phyloP scores from a whole-genome alignment of 2,329 filamentous ascomycete species.

The Fusarium citri region DNA sequence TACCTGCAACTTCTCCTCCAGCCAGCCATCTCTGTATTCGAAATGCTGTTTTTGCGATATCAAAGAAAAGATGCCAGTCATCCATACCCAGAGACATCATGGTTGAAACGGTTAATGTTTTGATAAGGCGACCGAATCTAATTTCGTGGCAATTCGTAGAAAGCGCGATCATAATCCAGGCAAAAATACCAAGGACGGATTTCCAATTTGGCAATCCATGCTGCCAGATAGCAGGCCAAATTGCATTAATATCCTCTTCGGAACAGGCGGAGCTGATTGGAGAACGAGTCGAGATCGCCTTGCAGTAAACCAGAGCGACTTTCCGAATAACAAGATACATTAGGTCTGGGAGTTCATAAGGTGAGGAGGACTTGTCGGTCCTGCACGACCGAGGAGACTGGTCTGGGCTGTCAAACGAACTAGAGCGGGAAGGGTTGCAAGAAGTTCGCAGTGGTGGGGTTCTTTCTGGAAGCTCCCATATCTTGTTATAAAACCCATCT shows the following conservation, averaged over 20 bases:
- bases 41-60: conserved; percentile 53
- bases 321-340: conserved; percentile 61
- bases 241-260: conserved; percentile 53
- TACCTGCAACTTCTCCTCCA: conserved; percentile 31
- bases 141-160: conserved; percentile 54
- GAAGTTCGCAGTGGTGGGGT: conserved; percentile 33
- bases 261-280: conserved; percentile 57
- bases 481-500: conserved; percentile 54
- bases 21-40: conserved; percentile 58
- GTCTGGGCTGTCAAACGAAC: conserved; percentile 24
- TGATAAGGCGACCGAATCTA: conserved; percentile 58
- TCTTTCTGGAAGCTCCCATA: conserved; percentile 50
- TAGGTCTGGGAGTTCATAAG: conserved; percentile 51
- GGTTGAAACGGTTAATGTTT: conserved; percentile 57
- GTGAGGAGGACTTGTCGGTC: conserved; percentile 31
- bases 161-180: conserved; percentile 60
- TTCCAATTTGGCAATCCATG: conserved; percentile 61
- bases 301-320: conserved; percentile 61
- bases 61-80: conserved; percentile 60
- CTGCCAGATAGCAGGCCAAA: conserved; percentile 62
- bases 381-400: conserved; percentile 28
- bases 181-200: conserved; percentile 60
- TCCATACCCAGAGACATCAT: conserved; percentile 61
- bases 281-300: conserved; percentile 56
- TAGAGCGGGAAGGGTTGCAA: conserved; percentile 20